A percentile compares a stretch with the other conserved stretches of the same genome.
Conservation (phyloP, 139 green algal genomes). For the Micromonas commoda region DNA sequence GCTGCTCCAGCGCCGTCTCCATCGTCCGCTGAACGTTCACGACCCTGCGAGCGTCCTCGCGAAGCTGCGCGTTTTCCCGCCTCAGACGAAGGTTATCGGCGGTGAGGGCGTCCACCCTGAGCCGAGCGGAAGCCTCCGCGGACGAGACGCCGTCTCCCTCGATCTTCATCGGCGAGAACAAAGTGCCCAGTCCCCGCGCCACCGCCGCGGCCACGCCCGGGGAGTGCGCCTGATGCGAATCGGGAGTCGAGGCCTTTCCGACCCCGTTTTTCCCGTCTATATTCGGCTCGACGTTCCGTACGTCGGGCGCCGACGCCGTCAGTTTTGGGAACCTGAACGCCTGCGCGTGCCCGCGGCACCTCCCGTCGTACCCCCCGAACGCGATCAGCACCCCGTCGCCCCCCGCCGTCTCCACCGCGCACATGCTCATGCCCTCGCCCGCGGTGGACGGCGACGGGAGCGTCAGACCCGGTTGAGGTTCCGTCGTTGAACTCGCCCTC, state of each 20-base stretch:
- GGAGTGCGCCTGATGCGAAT: too few relatives aligned
- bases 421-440: conserved; percentile 17
- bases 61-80: not conserved
- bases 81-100: not conserved
- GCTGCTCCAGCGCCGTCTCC: not conserved
- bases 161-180: too few relatives aligned
- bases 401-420: not conserved
- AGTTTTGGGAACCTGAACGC: not conserved
- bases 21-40: not conserved
- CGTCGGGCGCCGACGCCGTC: not conserved
- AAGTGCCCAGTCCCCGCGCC: too few relatives aligned
- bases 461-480: not conserved
- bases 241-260: not conserved
- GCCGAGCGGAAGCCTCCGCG: not conserved
- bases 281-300: not conserved
- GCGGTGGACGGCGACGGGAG: not conserved
- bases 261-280: not conserved
- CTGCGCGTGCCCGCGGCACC: not conserved
- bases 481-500: not conserved
- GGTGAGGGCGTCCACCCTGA: not conserved
- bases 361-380: conserved; percentile 17
- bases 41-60: not conserved
- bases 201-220: not conserved
- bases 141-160: too few relatives aligned
- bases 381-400: conserved; percentile 4